phyloP scores from a whole-genome alignment of 2,329 filamentous ascomycete species.

The Colletotrichum phormii region DNA sequence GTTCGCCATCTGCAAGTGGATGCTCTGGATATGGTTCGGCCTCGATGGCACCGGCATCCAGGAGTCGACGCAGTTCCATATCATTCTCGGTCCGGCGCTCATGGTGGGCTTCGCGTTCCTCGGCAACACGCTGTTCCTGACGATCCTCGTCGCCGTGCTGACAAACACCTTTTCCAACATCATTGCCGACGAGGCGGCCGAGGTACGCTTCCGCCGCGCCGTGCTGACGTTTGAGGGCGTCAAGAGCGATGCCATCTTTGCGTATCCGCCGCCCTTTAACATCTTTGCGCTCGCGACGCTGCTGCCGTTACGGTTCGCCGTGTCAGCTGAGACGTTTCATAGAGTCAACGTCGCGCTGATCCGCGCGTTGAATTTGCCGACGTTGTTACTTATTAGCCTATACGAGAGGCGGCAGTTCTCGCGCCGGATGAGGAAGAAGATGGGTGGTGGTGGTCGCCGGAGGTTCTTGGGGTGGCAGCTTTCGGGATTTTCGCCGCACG shows the following conservation, averaged over 20 bases:
- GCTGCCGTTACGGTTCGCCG: constrained; percentile 73
- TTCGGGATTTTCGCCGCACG: constrained; percentile 62
- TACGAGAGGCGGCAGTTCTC: constrained; percentile 66
- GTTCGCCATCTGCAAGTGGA: constrained; percentile 77
- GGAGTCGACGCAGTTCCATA: constrained; percentile 69
- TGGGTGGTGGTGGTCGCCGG: background rate
- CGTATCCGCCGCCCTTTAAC: constrained; percentile 78
- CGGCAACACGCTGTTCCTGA: constrained; percentile 80
- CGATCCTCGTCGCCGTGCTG: constrained; percentile 79
- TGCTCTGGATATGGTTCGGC: constrained; percentile 85
- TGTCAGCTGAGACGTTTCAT: constrained; percentile 75
- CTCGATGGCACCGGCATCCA: constrained; percentile 72
- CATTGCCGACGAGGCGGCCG: constrained; percentile 74
- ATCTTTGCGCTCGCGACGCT: constrained; percentile 72
- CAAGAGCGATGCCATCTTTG: constrained; percentile 77
- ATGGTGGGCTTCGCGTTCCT: constrained; percentile 81
- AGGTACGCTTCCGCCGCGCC: constrained; percentile 78
- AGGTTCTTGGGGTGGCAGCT: constrained; percentile 35
- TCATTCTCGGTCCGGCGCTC: constrained; percentile 73
- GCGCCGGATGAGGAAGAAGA: constrained; percentile 56
- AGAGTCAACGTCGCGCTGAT: constrained; percentile 76
- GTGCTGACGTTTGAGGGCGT: constrained; percentile 81
- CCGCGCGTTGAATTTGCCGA: constrained; percentile 71
- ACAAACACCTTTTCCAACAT: constrained; percentile 79
- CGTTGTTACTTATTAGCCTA: constrained; percentile 70